Evolutionary conservation across 208 protist species (phyloP), one percentile per base, ranked within the genome.

Genomic region (Wallacemonas collosoma): DNA sequence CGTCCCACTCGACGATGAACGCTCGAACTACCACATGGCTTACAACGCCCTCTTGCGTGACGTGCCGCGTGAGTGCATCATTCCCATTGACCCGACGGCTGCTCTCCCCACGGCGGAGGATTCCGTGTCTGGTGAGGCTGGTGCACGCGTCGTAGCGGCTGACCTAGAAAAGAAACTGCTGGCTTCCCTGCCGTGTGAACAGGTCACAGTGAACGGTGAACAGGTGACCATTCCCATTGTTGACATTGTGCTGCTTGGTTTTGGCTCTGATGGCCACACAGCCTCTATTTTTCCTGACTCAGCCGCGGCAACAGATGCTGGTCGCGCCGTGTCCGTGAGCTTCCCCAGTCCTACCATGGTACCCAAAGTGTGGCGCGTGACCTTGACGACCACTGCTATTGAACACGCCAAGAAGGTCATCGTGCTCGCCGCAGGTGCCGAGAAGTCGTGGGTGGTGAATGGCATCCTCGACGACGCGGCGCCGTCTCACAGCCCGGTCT

Each of bases 231-330:
- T 88, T 11, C 91, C 86, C 3, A 67, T 87, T 1, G 69, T 92
- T 53, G 91, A 95, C 68, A 79, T 95, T 55, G 85, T 93, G 2
- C 77, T 95, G 38, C 83, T 95, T 38, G 91, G 91, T 36, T 84
- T 95, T 38, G 91, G 91, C 62, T 68, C 85, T 0, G 91, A 95
- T 45, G 90, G 91, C 4, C 91, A 95, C 82, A 93, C 88, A 14
- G 88, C 88, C 0, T 95, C 91, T 50, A 85, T 95, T 50, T 95
- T 95, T 56, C 91, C 91, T 5, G 76, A 76, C 65, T 91, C 86
- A 0, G 63, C 81, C 38, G 91, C 88, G 0, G 80, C 74, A n/a
- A 6, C 39, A 15, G 86, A 91, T 14, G 68, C 50, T 0, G 56
- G 76, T 43, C 63, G 73, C 14, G 62, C 73, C 7, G 84, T 93